Evolutionary conservation across 2,329 filamentous ascomycete species (phyloP).

Genomic region (Ophiostoma sp.): DNA sequence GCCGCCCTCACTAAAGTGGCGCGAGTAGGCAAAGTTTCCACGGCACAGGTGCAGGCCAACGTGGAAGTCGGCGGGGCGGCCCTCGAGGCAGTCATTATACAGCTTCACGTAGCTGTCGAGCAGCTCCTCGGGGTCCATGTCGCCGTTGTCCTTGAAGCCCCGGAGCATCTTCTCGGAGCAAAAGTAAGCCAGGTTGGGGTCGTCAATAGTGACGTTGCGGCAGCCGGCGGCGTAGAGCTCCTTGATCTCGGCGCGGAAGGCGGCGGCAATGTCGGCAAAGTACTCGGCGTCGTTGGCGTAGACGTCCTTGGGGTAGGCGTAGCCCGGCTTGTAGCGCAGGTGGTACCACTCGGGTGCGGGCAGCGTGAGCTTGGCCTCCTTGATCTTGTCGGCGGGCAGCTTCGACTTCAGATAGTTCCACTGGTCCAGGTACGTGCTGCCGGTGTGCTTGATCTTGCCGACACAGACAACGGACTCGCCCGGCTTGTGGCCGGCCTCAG

Average conservation of each 20-base stretch:
- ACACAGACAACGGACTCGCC: conserved; percentile 43
- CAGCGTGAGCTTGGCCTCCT: conserved; percentile 60
- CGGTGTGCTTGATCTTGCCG: conserved; percentile 43
- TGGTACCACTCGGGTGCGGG: conserved; percentile 61
- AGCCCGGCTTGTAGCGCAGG: conserved; percentile 45
- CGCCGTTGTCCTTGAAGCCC: conserved; percentile 52
- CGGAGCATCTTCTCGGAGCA: conserved; percentile 62
- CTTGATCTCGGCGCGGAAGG: conserved; percentile 44
- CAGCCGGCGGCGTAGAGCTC: conserved; percentile 46
- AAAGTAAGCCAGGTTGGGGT: conserved; percentile 60
- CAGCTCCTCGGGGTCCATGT: conserved; percentile 54
- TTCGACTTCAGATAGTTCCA: conserved; percentile 40
- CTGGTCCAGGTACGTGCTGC: conserved; percentile 40
- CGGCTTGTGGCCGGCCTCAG: conserved; percentile 43
- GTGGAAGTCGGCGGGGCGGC: conserved; percentile 60
- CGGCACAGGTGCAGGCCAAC: conserved; percentile 64
- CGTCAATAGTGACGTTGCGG: conserved; percentile 54
- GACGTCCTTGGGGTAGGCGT: conserved; percentile 44
- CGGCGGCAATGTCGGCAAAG: conserved; percentile 47
- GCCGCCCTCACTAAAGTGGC: conserved; percentile 59
- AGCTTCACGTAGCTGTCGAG: conserved; percentile 65
- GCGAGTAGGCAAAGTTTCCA: conserved; percentile 57
- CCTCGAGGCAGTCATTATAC: conserved; percentile 64
- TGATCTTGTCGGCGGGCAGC: conserved; percentile 55
- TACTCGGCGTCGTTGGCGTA: conserved; percentile 46